phyloP scores from a whole-genome alignment of 257 asterid genomes.

The Solanum ahanhuiri region DNA sequence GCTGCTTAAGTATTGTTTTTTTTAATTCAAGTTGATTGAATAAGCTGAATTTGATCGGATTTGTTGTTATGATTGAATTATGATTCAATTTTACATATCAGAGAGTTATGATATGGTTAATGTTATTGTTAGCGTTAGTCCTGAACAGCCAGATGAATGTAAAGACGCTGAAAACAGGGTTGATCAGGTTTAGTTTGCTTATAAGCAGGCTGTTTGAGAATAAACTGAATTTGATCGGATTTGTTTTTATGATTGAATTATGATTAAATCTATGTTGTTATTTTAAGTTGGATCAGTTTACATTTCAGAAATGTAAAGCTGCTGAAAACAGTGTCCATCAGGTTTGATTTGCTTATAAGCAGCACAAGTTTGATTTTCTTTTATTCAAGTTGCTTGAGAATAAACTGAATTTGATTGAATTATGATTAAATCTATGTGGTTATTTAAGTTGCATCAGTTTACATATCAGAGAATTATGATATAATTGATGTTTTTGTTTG shows the following conservation, averaged over 20 bases:
- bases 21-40: neutral
- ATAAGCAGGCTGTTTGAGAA: neutral
- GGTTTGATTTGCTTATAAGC: too few species aligned
- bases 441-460: neutral
- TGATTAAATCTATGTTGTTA: neutral
- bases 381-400: neutral
- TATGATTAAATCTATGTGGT: neutral
- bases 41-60: neutral
- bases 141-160: constrained; percentile 31
- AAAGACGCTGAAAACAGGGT: constrained; percentile 78
- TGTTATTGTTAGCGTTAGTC: neutral
- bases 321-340: neutral
- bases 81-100: neutral
- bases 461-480: neutral
- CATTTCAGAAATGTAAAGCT: neutral
- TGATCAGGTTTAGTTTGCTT: constrained; percentile 42
- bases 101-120: neutral
- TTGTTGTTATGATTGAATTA: neutral
- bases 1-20: neutral
- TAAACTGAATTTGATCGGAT: neutral
- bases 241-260: neutral
- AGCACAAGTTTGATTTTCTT: too few species aligned
- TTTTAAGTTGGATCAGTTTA: neutral
- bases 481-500: constrained; percentile 13
- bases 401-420: neutral